These are phyloP conservation scores for Amanita brunnescens DNA, from an alignment of 768 basidiomycete genomes.

Conservation along the genomic window DNA sequence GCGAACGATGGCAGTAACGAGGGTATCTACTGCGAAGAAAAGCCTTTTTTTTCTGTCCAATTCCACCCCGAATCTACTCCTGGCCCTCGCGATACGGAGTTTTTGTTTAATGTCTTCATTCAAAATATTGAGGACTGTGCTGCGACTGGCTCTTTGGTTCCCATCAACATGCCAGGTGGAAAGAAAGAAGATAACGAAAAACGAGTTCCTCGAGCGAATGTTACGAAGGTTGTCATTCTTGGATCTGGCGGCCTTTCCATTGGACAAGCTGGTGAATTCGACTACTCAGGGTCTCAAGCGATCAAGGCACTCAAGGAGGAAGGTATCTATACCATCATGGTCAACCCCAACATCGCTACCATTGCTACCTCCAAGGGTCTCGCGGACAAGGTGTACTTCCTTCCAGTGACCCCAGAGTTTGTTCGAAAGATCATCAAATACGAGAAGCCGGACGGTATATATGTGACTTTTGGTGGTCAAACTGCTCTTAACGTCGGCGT, in stretches of 20 bases:
- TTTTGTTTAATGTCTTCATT: constrained; percentile 97
- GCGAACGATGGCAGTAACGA: constrained; percentile 98
- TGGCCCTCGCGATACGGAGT: constrained; percentile 96
- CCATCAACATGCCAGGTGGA: constrained; percentile 70
- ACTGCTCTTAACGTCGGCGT: constrained; percentile 96
- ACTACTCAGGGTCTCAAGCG: constrained; percentile 98
- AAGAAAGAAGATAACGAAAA: constrained; percentile 75
- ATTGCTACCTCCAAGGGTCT: constrained; percentile 96
- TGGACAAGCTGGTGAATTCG: constrained; percentile 98
- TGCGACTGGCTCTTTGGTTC: constrained; percentile 40
- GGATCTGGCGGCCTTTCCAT: constrained; percentile 98
- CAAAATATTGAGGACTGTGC: constrained; percentile 74
- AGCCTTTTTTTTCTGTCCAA: constrained; percentile 97
- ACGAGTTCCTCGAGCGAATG: constrained; percentile 61
- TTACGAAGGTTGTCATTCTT: constrained; percentile 91
- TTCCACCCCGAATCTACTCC: constrained; percentile 98
- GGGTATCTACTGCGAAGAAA: constrained; percentile 87
- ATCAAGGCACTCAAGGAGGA: constrained; percentile 99
- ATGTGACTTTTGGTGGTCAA: constrained; percentile 97
- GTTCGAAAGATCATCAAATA: constrained; percentile 97
- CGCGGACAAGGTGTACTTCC: constrained; percentile 99
- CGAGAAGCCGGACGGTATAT: constrained; percentile 98
- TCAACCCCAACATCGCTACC: constrained; percentile 99
- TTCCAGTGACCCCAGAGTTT: constrained; percentile 96
- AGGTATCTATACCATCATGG: constrained; percentile 97